Base-by-base conservation (phyloP, 257 asterid genomes). In the Craterostigma plantagineum region DNA sequence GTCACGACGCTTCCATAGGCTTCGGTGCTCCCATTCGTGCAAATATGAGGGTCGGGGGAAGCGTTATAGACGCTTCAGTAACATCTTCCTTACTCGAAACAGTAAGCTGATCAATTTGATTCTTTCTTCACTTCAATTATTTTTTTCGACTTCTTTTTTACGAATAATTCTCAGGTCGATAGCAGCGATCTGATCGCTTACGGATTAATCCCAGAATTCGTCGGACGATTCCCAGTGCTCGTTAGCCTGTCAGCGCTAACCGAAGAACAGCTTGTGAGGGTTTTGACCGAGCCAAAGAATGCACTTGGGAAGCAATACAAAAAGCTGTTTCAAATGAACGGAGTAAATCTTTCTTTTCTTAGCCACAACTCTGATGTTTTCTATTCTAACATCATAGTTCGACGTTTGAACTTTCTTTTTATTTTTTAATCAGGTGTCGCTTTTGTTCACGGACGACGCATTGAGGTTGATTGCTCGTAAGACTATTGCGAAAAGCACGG, bases 221-320 rank as follows among this genome's bases (percentile, higher is more conserved):
- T 86, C 43, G 97, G 97, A 15, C 79, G 94, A 58, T 86, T 86
- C 49, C 94, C 97, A 1, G 63, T 86, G 50, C 92, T 81, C 46
- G 94, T 77, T 55, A 86, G 67, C 72, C 75, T 86, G 76, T 75
- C 74, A 23, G 97, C 97, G 30, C 84, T 86, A 40, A 73, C 92
- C 14, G 94, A 86, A 68, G 63, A 81, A 38, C 97, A 86, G 68
- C 92, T 86, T 16, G 93, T 86, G 56, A 91, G 81, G 97, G 97
- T 86, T 6, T 6, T 23, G 30, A 23, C 30, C 30, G 30, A 23
- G 6, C 30, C 30, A 2, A 23, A 23, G 30, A 23, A 23, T 23
- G 30, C 30, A 23, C 30, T 23, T 2, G 30, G 30, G 30, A 23
- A 23, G 30, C 30, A 23, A 23, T 23, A 23, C 30, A 23, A 23